Base-by-base conservation (phyloP, 495 filamentous ascomycete species). In the Baudoinia panamericana region DNA sequence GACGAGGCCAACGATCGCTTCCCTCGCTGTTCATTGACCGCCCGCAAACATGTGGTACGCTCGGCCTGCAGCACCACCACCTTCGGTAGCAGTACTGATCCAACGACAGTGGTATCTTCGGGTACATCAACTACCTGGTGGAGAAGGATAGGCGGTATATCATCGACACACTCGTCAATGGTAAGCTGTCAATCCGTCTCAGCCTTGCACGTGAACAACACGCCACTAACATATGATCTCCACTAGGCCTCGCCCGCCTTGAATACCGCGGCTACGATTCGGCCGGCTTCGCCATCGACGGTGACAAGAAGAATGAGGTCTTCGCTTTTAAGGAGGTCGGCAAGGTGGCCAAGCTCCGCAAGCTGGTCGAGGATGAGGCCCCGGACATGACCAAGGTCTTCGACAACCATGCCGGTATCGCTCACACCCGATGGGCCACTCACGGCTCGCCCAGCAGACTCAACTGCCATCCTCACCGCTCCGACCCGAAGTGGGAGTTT, bases 251-350 rank as follows among this genome's bases (percentile, higher is more conserved):
- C 41, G 74, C 76, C 23, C 75, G 84, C 56, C 77, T 94, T 50
- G 87, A 95, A 63, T 95, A 95, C 64, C 82, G 87, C 57, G 87
- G 87, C 40, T 96, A 97, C 61, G 90, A 97, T 62, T 95, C 88
- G 44, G 92, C 90, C 45, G 90, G 90, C 62, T 69, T 97, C 45
- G 90, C 87, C 50, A 71, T 97, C 43, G 92, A 97, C 63, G 90
- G 92, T 45, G 81, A 96, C 75, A 95, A 93, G 73, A 93, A 93
- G 70, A 87, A 93, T 47, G 84, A 94, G 68, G 86, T 97, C 47
- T 75, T 82, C 53, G 87, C 92, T 19, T 96, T 84, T 73, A 97
- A 97, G 70, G 92, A 96, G 65, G 90, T 97, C 25, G 90, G 90
- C 66, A 97, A 97, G 74, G 90, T 97, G 37, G 86, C 79, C 51